Conservation (phyloP, 352 stramenopile species). For the Pythium volutum region DNA sequence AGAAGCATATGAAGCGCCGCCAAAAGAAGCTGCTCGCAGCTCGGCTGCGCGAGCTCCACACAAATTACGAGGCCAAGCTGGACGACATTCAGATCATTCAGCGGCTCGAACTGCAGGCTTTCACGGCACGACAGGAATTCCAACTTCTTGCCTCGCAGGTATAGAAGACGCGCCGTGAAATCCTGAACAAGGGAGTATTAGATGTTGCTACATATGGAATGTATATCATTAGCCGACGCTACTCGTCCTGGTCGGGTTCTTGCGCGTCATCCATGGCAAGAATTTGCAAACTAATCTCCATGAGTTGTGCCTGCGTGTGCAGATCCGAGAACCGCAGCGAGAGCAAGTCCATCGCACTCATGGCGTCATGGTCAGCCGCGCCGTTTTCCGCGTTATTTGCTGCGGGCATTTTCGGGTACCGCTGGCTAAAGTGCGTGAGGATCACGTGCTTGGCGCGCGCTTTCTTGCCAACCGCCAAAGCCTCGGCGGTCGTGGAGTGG, state of each 20-base stretch:
- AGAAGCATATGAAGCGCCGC: constrained; percentile 70
- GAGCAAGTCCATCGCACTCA: constrained; percentile 77
- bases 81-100: constrained; percentile 21
- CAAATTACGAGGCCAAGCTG: constrained; percentile 13
- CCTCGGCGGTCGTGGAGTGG: constrained; percentile 94
- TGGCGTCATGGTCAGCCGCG: constrained; percentile 18
- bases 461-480: constrained; percentile 73
- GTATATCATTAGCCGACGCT: constrained; percentile 6
- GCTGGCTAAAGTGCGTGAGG: constrained; percentile 96
- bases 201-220: neutral
- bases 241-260: constrained; percentile 14
- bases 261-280: constrained; percentile 45
- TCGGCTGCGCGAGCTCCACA: constrained; percentile 25
- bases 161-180: neutral
- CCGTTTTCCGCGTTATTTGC: constrained; percentile 20
- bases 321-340: constrained; percentile 66
- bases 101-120: constrained; percentile 22
- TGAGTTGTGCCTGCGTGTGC: constrained; percentile 46
- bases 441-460: constrained; percentile 85
- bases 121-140: constrained; percentile 18
- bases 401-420: constrained; percentile 76
- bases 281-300: constrained; percentile 64
- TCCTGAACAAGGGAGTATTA: neutral
- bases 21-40: constrained; percentile 62
- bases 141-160: constrained; percentile 10